A percentile compares a stretch with the other conserved stretches of the same genome.
Evolutionary conservation across 257 asterid species (phyloP).

Genomic region (Capsicum rhomboideum): DNA sequence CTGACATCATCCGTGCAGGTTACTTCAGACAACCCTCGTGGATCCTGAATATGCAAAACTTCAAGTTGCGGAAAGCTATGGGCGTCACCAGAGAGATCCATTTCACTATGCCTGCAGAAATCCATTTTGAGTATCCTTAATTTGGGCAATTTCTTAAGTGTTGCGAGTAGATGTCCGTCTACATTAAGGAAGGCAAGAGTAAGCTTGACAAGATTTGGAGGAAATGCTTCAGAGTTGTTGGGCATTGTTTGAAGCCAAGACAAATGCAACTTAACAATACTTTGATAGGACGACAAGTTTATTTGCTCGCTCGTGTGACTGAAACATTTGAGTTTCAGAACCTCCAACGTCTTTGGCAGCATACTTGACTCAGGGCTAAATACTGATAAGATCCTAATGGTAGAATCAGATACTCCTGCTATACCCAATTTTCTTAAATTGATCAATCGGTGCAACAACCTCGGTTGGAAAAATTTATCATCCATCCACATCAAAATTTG

Average conservation of each 20-base stretch:
- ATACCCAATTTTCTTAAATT: background rate
- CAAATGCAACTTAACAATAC: background rate
- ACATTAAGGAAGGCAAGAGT: background rate
- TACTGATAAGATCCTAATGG: background rate
- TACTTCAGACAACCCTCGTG: background rate
- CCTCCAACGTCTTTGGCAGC: fast-evolving
- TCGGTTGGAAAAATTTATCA: too few relatives aligned
- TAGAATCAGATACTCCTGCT: background rate
- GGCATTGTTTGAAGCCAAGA: too few relatives aligned
- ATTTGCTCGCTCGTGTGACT: background rate
- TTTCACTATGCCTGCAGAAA: background rate
- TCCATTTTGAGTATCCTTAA: conserved; percentile 1
- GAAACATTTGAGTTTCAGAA: fast-evolving
- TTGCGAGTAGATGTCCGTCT: background rate
- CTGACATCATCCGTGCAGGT: background rate
- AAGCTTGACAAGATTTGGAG: conserved; percentile 7
- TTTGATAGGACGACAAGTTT: background rate
- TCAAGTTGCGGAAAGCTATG: conserved; percentile 6
- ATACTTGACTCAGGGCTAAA: background rate
- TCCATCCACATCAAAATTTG: background rate
- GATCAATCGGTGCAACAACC: background rate
- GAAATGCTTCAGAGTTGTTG: background rate
- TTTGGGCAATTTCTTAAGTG: background rate
- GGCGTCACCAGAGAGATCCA: background rate
- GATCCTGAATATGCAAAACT: background rate